Evolutionary conservation across 2,329 filamentous ascomycete species (phyloP).

Genomic region (Ophiognomonia clavigignenti-juglandacearum): DNA sequence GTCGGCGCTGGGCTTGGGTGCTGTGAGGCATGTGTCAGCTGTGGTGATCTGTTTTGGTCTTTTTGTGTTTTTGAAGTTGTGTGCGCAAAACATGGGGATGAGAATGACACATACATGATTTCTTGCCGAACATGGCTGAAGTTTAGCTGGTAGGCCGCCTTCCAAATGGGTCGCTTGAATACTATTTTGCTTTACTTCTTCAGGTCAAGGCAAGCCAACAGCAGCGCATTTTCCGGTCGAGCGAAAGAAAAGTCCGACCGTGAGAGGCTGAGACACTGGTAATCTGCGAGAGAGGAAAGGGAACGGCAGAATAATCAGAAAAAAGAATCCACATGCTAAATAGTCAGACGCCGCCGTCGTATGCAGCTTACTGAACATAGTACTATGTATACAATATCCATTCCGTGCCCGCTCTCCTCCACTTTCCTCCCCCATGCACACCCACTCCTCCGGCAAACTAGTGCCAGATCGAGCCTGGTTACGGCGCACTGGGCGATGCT

Average conservation of each 20-base stretch:
- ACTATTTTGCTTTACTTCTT: too few species aligned
- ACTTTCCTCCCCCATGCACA: background rate
- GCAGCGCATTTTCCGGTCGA: too few species aligned
- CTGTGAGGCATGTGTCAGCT: background rate
- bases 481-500: too few species aligned
- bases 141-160: background rate
- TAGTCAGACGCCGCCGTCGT: too few species aligned
- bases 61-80: background rate
- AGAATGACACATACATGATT: conserved; percentile 9
- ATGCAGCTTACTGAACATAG: too few species aligned
- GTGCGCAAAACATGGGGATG: background rate
- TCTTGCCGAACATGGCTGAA: conserved; percentile 9
- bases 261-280: too few species aligned
- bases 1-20: background rate
- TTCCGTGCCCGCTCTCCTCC: background rate
- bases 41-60: background rate
- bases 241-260: too few species aligned
- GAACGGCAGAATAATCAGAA: too few species aligned
- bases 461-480: background rate
- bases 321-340: too few species aligned
- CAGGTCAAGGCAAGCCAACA: too few species aligned
- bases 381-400: background rate
- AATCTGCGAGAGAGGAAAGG: too few species aligned
- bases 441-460: background rate
- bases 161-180: too few species aligned